Conservation (phyloP, 129 eudicot genomes). For the Lactuca saligna region DNA sequence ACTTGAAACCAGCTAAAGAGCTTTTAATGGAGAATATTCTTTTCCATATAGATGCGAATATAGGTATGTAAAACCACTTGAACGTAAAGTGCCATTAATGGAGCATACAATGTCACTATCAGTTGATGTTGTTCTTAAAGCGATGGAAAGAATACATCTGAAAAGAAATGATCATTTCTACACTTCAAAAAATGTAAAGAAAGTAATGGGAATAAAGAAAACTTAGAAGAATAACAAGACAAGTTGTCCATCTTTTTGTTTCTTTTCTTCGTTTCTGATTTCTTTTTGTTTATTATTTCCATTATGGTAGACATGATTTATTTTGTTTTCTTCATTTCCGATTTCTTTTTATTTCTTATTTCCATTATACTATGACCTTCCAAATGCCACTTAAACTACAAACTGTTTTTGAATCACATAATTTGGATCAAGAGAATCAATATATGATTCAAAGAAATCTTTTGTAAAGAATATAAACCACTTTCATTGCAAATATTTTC, state of each 20-base stretch:
- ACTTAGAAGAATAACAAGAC: slow-evolving; percentile 11
- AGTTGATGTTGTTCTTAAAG: slow-evolving; percentile 34
- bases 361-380: too few relatives aligned
- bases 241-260: background rate
- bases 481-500: too few relatives aligned
- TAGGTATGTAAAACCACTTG: background rate
- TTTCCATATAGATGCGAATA: background rate
- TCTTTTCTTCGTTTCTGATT: slow-evolving; percentile 10
- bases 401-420: too few relatives aligned
- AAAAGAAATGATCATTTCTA: slow-evolving; percentile 33
- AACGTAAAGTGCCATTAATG: background rate
- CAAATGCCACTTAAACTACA: too few relatives aligned
- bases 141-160: slow-evolving; percentile 37
- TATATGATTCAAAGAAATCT: too few relatives aligned
- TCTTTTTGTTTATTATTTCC: background rate
- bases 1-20: slow-evolving; percentile 10
- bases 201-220: slow-evolving; percentile 2
- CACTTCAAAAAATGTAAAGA: slow-evolving; percentile 15
- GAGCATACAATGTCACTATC: slow-evolving; percentile 21
- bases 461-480: too few relatives aligned
- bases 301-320: background rate
- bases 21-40: slow-evolving; percentile 14
- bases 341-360: background rate
- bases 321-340: background rate
- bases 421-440: too few relatives aligned